A percentile compares a stretch with the other conserved stretches of the same genome.
phyloP scores from a whole-genome alignment of 2,329 filamentous ascomycete genomes.

The Penicillium sp. region DNA sequence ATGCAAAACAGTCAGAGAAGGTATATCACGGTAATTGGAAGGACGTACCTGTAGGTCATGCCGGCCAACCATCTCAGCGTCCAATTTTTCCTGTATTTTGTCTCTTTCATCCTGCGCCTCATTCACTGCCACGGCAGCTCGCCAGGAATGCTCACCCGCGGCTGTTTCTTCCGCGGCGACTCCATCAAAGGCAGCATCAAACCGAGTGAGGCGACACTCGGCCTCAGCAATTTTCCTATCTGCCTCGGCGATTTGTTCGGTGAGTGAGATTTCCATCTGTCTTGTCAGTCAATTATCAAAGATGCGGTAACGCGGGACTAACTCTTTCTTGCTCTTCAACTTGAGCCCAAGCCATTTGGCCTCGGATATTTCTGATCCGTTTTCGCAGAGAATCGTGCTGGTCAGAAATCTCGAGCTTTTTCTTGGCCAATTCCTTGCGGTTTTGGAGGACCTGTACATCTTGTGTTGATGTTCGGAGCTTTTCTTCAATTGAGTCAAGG shows the following conservation, averaged over 20 bases:
- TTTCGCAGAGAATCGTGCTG: constrained; percentile 64
- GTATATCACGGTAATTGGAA: not conserved
- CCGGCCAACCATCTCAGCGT: constrained; percentile 54
- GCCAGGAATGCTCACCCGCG: constrained; percentile 43
- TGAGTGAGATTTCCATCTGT: constrained; percentile 37
- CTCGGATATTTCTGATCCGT: constrained; percentile 57
- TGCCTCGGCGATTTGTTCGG: constrained; percentile 33
- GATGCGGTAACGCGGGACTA: constrained; percentile 6
- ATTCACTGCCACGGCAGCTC: constrained; percentile 45
- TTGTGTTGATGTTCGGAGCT: constrained; percentile 59
- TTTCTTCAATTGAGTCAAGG: constrained; percentile 67
- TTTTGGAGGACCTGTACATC: constrained; percentile 62
- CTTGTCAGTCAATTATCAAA: constrained; percentile 7
- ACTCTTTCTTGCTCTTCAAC: constrained; percentile 71
- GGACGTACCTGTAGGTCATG: constrained; percentile 49
- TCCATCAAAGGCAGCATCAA: constrained; percentile 49
- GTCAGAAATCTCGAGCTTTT: constrained; percentile 63
- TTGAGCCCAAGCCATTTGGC: constrained; percentile 81
- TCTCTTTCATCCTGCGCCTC: constrained; percentile 48
- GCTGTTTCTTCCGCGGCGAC: constrained; percentile 38
- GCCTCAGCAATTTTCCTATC: constrained; percentile 51
- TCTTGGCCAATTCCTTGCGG: constrained; percentile 59
- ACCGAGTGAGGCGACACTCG: constrained; percentile 42
- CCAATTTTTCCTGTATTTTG: constrained; percentile 50
- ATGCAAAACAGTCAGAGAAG: constrained; percentile 18